Evolutionary conservation across 228 moss, liverwort and hornwort species (phyloP).

Genomic region (Sphagnum magellanicum): DNA sequence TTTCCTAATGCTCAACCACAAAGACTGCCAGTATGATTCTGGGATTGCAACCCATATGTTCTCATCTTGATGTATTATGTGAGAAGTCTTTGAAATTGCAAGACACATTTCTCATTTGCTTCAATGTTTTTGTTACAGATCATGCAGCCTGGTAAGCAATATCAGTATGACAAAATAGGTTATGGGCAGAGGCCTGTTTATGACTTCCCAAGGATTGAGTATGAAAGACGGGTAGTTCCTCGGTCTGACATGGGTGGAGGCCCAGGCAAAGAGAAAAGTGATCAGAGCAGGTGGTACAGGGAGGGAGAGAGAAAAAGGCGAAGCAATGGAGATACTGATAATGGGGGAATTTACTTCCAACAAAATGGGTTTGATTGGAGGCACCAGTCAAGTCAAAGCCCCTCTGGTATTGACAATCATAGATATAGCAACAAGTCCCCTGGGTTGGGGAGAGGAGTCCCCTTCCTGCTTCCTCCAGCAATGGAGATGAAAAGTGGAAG

Average conservation of each 20-base stretch:
- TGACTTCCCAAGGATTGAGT: conserved; percentile 48
- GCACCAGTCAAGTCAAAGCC: conserved; percentile 33
- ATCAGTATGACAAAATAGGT: conserved; percentile 52
- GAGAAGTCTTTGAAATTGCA: not conserved
- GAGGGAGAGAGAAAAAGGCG: conserved; percentile 37
- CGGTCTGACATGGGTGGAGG: conserved; percentile 27
- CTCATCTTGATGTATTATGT: not conserved
- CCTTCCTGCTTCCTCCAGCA: conserved; percentile 33
- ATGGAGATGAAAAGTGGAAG: conserved; percentile 28
- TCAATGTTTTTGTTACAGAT: conserved; percentile 19
- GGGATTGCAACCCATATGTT: not conserved
- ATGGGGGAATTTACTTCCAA: conserved; percentile 37
- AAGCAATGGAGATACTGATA: conserved; percentile 29
- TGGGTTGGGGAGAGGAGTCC: conserved; percentile 71
- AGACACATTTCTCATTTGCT: not conserved
- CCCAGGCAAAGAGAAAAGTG: conserved; percentile 42
- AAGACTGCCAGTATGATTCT: conserved; percentile 51
- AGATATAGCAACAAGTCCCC: conserved; percentile 56
- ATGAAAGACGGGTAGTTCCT: conserved; percentile 32
- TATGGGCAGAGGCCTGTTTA: conserved; percentile 35
- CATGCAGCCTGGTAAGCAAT: conserved; percentile 37
- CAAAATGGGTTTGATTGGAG: conserved; percentile 81
- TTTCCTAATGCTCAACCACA: conserved; percentile 51
- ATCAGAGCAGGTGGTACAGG: conserved; percentile 45
- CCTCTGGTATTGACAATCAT: conserved; percentile 56